Evolutionary conservation across 2,329 filamentous ascomycete species (phyloP).

Genomic region (Triangularia setosa): DNA sequence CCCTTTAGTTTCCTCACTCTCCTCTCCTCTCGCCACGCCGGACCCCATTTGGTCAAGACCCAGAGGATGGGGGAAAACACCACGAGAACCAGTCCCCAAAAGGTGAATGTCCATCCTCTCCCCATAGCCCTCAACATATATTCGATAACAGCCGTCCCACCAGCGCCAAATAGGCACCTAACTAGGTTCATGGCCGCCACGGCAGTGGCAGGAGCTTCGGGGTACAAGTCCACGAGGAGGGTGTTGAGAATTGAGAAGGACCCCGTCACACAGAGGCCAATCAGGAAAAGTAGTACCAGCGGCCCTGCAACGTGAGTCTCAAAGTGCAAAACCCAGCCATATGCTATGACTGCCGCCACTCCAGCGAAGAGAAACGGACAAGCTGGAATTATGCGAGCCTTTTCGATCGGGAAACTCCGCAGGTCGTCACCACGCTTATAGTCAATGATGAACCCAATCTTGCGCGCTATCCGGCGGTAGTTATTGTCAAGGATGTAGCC

Average conservation of each 20-base stretch:
- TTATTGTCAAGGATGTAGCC: constrained; percentile 63
- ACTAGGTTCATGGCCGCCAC: constrained; percentile 62
- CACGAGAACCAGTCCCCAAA: constrained; percentile 50
- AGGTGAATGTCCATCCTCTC: constrained; percentile 59
- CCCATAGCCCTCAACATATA: constrained; percentile 55
- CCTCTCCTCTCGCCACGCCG: constrained; percentile 43
- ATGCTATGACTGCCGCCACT: constrained; percentile 49
- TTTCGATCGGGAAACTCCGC: constrained; percentile 51
- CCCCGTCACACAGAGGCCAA: constrained; percentile 56
- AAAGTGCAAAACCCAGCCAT: constrained; percentile 54
- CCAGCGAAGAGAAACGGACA: constrained; percentile 53
- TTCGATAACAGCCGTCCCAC: constrained; percentile 55
- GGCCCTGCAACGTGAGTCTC: constrained; percentile 51
- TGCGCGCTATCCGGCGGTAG: constrained; percentile 63
- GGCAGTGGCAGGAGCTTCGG: constrained; percentile 56
- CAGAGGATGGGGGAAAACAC: constrained; percentile 47
- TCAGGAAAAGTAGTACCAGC: constrained; percentile 52
- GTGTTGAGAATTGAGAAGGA: constrained; percentile 62
- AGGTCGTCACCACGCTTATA: constrained; percentile 53
- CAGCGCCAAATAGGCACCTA: constrained; percentile 58
- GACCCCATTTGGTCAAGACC: constrained; percentile 48
- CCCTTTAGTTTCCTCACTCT: constrained; percentile 29
- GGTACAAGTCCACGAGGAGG: constrained; percentile 60
- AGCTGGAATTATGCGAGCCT: constrained; percentile 51
- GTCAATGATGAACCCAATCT: constrained; percentile 58